Conservation (phyloP, 2,329 filamentous ascomycete species). For the Trichoderma pleuroti region DNA sequence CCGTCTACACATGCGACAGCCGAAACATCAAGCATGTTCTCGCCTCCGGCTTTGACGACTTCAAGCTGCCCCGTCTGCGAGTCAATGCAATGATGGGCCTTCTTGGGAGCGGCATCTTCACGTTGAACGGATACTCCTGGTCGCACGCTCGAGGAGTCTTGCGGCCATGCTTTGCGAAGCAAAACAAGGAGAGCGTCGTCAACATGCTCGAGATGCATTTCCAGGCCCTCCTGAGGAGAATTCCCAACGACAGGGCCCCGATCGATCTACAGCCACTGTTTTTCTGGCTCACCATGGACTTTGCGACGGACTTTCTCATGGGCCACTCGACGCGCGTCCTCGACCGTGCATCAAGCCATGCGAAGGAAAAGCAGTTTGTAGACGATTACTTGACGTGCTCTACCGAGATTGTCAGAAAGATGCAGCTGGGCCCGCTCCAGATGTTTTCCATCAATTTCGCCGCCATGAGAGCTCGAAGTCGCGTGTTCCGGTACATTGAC, state of each 20-base stretch:
- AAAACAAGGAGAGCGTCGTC: conserved; percentile 29
- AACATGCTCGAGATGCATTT: conserved; percentile 35
- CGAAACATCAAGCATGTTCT: conserved; percentile 55
- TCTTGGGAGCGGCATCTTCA: conserved; percentile 48
- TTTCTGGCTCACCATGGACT: conserved; percentile 46
- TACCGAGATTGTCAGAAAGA: conserved; percentile 31
- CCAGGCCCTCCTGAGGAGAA: conserved; percentile 37
- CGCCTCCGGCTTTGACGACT: conserved; percentile 51
- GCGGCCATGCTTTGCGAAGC: conserved; percentile 33
- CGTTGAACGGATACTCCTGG: conserved; percentile 46
- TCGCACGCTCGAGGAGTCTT: conserved; percentile 40
- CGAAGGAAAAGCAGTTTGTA: conserved; percentile 35
- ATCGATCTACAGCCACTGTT: conserved; percentile 46
- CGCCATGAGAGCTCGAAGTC: conserved; percentile 29
- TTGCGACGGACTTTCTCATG: conserved; percentile 49
- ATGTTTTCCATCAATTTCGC: conserved; percentile 27
- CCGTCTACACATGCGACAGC: conserved; percentile 42
- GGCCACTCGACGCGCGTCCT: conserved; percentile 27
- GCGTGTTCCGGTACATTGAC: conserved; percentile 40
- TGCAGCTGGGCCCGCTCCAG: conserved; percentile 34
- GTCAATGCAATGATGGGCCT: conserved; percentile 37
- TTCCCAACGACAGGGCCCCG: conserved; percentile 23
- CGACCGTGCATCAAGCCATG: conserved; percentile 19
- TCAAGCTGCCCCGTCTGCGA: conserved; percentile 38
- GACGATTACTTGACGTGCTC: conserved; percentile 36